These are phyloP conservation scores for Sinapis alba DNA, from an alignment of 441 rosid species.

Conservation along the genomic window DNA sequence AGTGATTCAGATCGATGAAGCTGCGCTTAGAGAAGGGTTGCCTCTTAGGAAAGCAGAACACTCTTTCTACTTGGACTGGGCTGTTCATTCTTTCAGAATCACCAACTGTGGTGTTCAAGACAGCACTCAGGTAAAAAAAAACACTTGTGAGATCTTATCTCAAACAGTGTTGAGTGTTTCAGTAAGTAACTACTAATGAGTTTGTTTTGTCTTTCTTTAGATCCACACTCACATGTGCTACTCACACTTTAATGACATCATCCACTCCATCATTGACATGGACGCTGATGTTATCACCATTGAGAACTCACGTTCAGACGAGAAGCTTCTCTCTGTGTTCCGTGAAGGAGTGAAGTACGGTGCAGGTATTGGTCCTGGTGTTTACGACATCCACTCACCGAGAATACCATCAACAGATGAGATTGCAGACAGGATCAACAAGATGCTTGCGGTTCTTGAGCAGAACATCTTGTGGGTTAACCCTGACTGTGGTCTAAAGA, in stretches of 20 bases:
- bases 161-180: not conserved
- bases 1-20: conserved; percentile 94
- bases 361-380: conserved; percentile 98
- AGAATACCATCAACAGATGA: conserved; percentile 90
- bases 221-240: conserved; percentile 99
- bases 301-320: conserved; percentile 96
- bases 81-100: conserved; percentile 98
- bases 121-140: conserved; percentile 87
- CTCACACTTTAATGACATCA: conserved; percentile 96
- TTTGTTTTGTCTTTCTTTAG: conserved; percentile 39
- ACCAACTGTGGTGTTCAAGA: conserved; percentile 88
- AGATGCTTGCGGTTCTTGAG: conserved; percentile 97
- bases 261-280: conserved; percentile 95
- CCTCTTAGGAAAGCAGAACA: conserved; percentile 97
- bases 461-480: conserved; percentile 95
- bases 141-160: not conserved
- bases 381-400: conserved; percentile 94
- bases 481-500: conserved; percentile 98
- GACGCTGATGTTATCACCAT: conserved; percentile 98
- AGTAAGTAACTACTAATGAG: not conserved
- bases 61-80: conserved; percentile 97
- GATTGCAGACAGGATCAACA: conserved; percentile 91
- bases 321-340: conserved; percentile 97
- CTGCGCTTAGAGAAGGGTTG: conserved; percentile 91
- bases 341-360: conserved; percentile 98